phyloP scores from a whole-genome alignment of 2,329 filamentous ascomycete species.

The Colletotrichum sp. region DNA sequence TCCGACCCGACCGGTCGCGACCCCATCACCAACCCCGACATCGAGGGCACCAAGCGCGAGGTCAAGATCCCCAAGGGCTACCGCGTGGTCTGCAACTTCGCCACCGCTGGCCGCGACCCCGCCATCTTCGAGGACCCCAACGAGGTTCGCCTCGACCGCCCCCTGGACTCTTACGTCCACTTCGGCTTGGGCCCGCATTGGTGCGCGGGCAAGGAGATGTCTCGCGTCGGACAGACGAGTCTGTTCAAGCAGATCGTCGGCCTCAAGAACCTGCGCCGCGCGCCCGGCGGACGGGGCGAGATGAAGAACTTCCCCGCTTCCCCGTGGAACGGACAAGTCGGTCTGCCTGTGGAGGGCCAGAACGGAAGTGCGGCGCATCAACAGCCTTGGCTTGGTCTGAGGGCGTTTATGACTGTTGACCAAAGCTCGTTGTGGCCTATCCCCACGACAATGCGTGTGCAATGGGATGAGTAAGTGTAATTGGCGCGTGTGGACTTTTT shows the following conservation, averaged over 20 bases:
- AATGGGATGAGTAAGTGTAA: slow-evolving; percentile 24
- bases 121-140: slow-evolving; percentile 54
- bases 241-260: slow-evolving; percentile 28
- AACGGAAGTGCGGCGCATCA: not conserved
- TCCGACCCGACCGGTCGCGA: slow-evolving; percentile 20
- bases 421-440: slow-evolving; percentile 27
- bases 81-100: slow-evolving; percentile 57
- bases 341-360: slow-evolving; percentile 1
- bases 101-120: slow-evolving; percentile 51
- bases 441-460: slow-evolving; percentile 27
- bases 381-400: slow-evolving; percentile 25
- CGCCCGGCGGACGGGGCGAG: slow-evolving; percentile 25
- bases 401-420: slow-evolving; percentile 28
- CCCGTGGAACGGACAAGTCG: slow-evolving; percentile 26
- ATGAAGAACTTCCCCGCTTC: slow-evolving; percentile 26
- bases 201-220: slow-evolving; percentile 41
- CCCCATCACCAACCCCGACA: slow-evolving; percentile 22
- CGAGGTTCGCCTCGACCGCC: slow-evolving; percentile 55
- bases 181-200: slow-evolving; percentile 57
- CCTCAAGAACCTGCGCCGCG: slow-evolving; percentile 27
- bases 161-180: slow-evolving; percentile 55
- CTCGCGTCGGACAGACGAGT: slow-evolving; percentile 24
- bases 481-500: not conserved
- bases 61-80: slow-evolving; percentile 39
- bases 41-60: slow-evolving; percentile 15